Percentiles rank a stretch among this genome's conserved stretches.
Conservation (phyloP, 2,329 filamentous ascomycete genomes). For the Aspergillus sp. region DNA sequence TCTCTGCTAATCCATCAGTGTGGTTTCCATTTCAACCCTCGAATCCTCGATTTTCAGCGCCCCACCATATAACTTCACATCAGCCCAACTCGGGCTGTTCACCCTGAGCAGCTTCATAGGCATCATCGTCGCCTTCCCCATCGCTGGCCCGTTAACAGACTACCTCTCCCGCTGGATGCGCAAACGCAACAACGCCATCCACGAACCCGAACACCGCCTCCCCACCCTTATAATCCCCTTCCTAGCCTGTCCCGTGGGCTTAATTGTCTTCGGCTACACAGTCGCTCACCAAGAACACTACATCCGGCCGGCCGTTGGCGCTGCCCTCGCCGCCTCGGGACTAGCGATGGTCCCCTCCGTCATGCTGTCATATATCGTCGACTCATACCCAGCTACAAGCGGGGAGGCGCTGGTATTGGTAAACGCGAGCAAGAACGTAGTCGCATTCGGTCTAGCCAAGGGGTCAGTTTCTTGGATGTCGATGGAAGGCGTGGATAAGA, state of each 20-base stretch:
- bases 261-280: slow-evolving; percentile 29
- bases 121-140: slow-evolving; percentile 33
- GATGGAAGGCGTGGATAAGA: slow-evolving; percentile 24
- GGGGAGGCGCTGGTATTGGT: slow-evolving; percentile 32
- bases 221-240: slow-evolving; percentile 35
- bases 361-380: slow-evolving; percentile 30
- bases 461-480: slow-evolving; percentile 27
- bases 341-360: slow-evolving; percentile 31
- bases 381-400: slow-evolving; percentile 23
- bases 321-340: slow-evolving; percentile 22
- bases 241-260: slow-evolving; percentile 27
- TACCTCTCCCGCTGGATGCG: slow-evolving; percentile 29
- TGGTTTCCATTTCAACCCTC: slow-evolving; percentile 23
- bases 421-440: slow-evolving; percentile 25
- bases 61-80: slow-evolving; percentile 29
- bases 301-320: slow-evolving; percentile 22
- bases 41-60: slow-evolving; percentile 20
- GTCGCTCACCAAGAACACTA: slow-evolving; percentile 17
- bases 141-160: slow-evolving; percentile 39
- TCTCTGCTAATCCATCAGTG: slow-evolving; percentile 8
- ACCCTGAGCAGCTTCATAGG: slow-evolving; percentile 32
- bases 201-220: slow-evolving; percentile 37
- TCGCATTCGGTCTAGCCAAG: slow-evolving; percentile 20
- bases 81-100: slow-evolving; percentile 21
- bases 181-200: slow-evolving; percentile 27